Evolutionary conservation across 2,329 filamentous ascomycete genomes (phyloP).

Genomic region (Ophiobolus disseminans): DNA sequence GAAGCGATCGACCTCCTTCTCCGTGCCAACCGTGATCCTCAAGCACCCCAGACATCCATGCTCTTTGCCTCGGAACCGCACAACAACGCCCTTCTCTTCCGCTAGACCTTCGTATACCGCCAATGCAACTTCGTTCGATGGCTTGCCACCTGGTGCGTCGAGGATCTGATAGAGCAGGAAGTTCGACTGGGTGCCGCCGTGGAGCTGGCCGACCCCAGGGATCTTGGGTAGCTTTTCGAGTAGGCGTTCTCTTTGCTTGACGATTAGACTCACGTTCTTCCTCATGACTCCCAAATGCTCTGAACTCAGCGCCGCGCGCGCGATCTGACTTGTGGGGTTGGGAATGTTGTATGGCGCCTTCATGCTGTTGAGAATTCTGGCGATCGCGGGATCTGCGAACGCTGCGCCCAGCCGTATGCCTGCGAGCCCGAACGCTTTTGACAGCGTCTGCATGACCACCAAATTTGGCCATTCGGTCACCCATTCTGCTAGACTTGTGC

Average conservation of each 20-base stretch:
- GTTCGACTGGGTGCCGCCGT: constrained; percentile 82
- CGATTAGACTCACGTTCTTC: constrained; percentile 70
- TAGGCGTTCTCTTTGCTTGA: constrained; percentile 79
- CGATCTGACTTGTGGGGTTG: constrained; percentile 83
- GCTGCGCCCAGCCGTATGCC: constrained; percentile 89
- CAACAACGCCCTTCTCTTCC: constrained; percentile 86
- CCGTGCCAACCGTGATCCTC: constrained; percentile 90
- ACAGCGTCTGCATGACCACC: constrained; percentile 98
- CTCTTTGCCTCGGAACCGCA: constrained; percentile 92
- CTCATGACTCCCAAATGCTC: constrained; percentile 77
- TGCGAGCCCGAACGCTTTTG: constrained; percentile 94
- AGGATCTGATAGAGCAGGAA: constrained; percentile 92
- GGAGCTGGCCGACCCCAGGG: constrained; percentile 78
- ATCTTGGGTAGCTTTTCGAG: constrained; percentile 75
- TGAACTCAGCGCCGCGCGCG: constrained; percentile 71
- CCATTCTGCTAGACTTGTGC: constrained; percentile 86
- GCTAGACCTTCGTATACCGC: constrained; percentile 85
- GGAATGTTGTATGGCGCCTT: constrained; percentile 98
- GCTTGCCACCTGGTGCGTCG: constrained; percentile 69
- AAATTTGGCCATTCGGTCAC: constrained; percentile 92
- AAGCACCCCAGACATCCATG: constrained; percentile 87
- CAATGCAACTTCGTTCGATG: constrained; percentile 79
- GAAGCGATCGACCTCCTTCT: constrained; percentile 82
- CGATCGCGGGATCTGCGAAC: constrained; percentile 78
- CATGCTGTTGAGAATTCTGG: constrained; percentile 82